These are phyloP conservation scores for Russula olivacea DNA, from an alignment of 768 basidiomycete species.

Conservation along the genomic window DNA sequence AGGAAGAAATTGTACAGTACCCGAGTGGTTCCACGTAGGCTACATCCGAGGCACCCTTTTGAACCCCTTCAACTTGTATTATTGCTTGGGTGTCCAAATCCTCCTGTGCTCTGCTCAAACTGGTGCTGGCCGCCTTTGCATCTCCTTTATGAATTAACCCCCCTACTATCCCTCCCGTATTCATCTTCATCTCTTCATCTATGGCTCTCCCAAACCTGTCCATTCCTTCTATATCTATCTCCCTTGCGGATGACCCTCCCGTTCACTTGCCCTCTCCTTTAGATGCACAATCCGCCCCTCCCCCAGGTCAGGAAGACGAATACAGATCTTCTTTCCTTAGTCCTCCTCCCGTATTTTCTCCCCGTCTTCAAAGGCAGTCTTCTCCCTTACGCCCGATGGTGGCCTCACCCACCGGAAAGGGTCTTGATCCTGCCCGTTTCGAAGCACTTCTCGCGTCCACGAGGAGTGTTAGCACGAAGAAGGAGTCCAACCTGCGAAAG, in stretches of 20 bases:
- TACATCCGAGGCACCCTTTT: background rate
- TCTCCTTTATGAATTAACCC: constrained; percentile 7
- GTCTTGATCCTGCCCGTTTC: constrained; percentile 59
- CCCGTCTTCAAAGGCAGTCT: constrained; percentile 37
- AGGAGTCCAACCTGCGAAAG: constrained; percentile 56
- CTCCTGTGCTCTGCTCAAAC: constrained; percentile 25
- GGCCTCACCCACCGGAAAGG: constrained; percentile 37
- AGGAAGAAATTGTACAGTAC: background rate
- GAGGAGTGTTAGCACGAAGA: constrained; percentile 45
- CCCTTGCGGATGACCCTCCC: constrained; percentile 48
- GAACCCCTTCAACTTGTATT: background rate
- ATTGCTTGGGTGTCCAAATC: background rate
- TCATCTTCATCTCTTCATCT: constrained; percentile 25
- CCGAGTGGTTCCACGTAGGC: background rate
- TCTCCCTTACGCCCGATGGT: constrained; percentile 48
- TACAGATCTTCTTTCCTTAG: constrained; percentile 56
- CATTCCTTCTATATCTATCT: constrained; percentile 66
- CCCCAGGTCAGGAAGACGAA: constrained; percentile 38
- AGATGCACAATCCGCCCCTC: constrained; percentile 30
- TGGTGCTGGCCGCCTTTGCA: constrained; percentile 35
- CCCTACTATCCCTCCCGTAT: constrained; percentile 26
- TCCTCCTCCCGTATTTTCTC: constrained; percentile 45
- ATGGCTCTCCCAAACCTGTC: constrained; percentile 35
- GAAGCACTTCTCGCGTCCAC: constrained; percentile 57
- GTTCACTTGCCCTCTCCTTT: constrained; percentile 63